Evolutionary conservation across 129 eudicot genomes (phyloP).

Genomic region (Flaveria linearis): DNA sequence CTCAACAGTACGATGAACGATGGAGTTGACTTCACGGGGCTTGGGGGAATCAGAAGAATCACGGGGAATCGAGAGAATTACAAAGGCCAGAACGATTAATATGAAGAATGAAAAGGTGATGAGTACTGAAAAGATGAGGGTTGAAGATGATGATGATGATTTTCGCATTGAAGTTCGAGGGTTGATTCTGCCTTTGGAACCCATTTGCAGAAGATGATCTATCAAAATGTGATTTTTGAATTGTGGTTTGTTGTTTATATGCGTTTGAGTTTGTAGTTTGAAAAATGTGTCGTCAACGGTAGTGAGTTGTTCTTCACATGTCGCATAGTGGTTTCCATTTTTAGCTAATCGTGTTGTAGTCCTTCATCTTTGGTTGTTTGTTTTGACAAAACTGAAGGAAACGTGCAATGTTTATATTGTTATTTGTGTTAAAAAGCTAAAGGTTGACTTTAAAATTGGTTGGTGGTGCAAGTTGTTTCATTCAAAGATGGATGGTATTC

Average conservation of each 20-base stretch:
- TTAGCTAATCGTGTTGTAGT: background rate
- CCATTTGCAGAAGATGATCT: slow-evolving; percentile 19
- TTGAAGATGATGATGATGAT: slow-evolving; percentile 36
- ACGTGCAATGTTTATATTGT: background rate
- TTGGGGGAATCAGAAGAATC: slow-evolving; percentile 25
- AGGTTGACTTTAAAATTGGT: no score
- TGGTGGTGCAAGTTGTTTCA: no score
- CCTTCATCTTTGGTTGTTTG: slow-evolving; percentile 9
- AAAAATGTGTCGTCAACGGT: slow-evolving; percentile 35
- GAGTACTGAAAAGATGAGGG: slow-evolving; percentile 28
- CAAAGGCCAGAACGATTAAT: slow-evolving; percentile 26
- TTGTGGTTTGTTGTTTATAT: background rate
- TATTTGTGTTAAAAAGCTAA: no score
- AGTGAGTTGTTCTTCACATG: slow-evolving; percentile 30
- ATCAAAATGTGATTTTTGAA: background rate
- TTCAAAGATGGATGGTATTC: no score
- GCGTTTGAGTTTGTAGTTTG: background rate
- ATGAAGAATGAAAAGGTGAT: slow-evolving; percentile 29
- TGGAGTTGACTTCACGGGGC: slow-evolving; percentile 35
- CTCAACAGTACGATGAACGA: slow-evolving; percentile 30
- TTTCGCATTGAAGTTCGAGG: slow-evolving; percentile 30
- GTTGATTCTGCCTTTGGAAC: slow-evolving; percentile 23
- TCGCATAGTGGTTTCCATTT: slow-evolving; percentile 21
- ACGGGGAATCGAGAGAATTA: slow-evolving; percentile 25
- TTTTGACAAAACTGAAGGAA: background rate